Evolutionary conservation across 768 basidiomycete genomes (phyloP), one percentile per base, ranked within the genome.

Genomic region (Rhizopogon roseolus): DNA sequence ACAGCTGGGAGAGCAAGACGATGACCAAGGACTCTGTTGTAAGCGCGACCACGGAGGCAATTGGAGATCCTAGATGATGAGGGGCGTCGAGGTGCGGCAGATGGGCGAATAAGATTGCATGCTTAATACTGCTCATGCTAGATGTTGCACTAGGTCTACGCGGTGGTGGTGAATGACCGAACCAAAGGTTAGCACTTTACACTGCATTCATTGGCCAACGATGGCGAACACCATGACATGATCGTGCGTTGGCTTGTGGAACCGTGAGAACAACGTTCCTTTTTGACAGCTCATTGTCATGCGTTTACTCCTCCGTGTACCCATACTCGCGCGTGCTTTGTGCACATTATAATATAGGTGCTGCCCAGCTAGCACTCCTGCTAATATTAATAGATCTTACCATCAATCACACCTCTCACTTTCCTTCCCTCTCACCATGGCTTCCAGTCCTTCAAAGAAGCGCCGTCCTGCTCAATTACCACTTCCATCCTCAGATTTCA

Each of bases 1-100:
- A 88, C 55, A 79, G 70, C 4, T 80, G 72, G 9, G 86, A 85
- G 64, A 88, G 72, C 57, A 91, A 77, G 58, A 89, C 66, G 63
- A 91, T 79, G 50, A 81, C 64, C 61, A 91, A 82, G 10, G 74
- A 71, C 16, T 76, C 65, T 6, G 71, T 67, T 1, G 85, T 78
- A 41, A 69, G 71, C 6, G 71, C 59, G 14, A 53, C 37, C 10
- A 85, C 85, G 13, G 72, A 64, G 13, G 74, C 63, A 54, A 90
- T 82, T 53, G 77, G 72, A 6, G 79, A 68, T 1, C 76, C 73
- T 42, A 90, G 80, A 58, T 81, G 80, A 62, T 75, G 73, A 10
- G 87, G 86, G 0, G 73, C 62, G 36, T 74, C 68, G 61, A 86
- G 73, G 44, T 34, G 13, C 4, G 32, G 32, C 14, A 46, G 19